A percentile compares a stretch with the other conserved stretches of the same genome.
These are phyloP conservation scores for Stagonosporopsis vannaccii DNA, from an alignment of 2,329 filamentous ascomycete genomes.

Conservation along the genomic window DNA sequence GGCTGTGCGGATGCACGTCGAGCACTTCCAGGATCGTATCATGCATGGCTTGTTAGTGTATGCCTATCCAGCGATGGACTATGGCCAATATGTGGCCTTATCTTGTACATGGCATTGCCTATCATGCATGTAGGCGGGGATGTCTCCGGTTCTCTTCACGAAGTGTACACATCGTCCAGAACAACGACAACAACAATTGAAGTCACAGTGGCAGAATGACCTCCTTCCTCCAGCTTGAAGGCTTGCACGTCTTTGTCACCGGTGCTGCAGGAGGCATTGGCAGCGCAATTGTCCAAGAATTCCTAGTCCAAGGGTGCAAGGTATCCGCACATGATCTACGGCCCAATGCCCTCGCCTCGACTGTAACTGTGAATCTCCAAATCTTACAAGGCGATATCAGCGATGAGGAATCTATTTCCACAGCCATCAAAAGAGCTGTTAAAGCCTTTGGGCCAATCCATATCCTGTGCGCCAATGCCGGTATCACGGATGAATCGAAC, in stretches of 20 bases:
- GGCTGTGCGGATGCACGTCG: neutral
- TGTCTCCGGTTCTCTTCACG: neutral
- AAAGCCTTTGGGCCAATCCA: slow-evolving; percentile 59
- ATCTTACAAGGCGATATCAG: slow-evolving; percentile 58
- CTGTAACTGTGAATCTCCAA: slow-evolving; percentile 48
- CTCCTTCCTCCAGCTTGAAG: slow-evolving; percentile 59
- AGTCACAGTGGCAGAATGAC: slow-evolving; percentile 20
- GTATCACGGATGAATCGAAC: slow-evolving; percentile 59
- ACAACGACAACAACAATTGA: neutral
- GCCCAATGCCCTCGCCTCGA: slow-evolving; percentile 43
- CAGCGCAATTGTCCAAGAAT: slow-evolving; percentile 58
- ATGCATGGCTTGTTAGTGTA: neutral
- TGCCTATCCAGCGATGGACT: neutral
- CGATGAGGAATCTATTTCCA: slow-evolving; percentile 55
- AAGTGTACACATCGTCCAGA: neutral
- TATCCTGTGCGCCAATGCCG: slow-evolving; percentile 62
- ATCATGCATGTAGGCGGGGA: slow-evolving; percentile 1
- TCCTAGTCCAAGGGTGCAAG: slow-evolving; percentile 62
- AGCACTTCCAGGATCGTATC: neutral
- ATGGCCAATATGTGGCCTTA: slow-evolving; percentile 1
- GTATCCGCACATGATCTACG: slow-evolving; percentile 61
- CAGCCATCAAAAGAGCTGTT: slow-evolving; percentile 52
- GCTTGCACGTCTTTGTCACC: slow-evolving; percentile 62
- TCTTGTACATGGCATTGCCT: neutral
- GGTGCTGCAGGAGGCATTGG: slow-evolving; percentile 63